phyloP scores from a whole-genome alignment of 192 early-diverging fungal species.

The Rhizophlyctis rosea region DNA sequence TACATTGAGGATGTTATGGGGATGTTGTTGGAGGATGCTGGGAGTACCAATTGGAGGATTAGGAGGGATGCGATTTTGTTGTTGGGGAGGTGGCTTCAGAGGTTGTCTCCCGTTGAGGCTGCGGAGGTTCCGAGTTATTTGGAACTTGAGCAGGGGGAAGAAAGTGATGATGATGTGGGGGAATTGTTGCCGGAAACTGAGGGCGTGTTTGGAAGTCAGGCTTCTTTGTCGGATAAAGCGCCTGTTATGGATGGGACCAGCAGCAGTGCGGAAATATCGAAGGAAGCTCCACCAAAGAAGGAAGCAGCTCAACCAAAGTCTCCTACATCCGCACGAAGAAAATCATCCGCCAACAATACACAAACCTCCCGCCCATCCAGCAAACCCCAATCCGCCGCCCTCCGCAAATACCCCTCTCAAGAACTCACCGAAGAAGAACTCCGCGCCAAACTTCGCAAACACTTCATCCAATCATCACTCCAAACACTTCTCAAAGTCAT shows the following conservation, averaged over 20 bases:
- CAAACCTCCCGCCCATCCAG: conserved; percentile 5
- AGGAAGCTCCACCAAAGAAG: too few species aligned
- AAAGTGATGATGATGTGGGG: too few species aligned
- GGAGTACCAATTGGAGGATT: conserved; percentile 42
- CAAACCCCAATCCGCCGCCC: neutral
- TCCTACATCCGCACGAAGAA: too few species aligned
- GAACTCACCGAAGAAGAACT: conserved; percentile 1
- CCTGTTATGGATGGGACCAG: neutral
- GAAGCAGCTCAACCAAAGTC: too few species aligned
- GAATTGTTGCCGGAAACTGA: too few species aligned
- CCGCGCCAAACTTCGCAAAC: neutral
- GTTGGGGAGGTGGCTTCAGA: conserved; percentile 36
- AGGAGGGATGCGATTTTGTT: conserved; percentile 39
- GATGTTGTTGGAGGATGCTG: conserved; percentile 27
- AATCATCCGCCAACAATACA: too few species aligned
- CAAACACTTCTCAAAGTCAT: conserved; percentile 43
- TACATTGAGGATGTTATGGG: conserved; percentile 33
- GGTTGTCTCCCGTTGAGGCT: conserved; percentile 16
- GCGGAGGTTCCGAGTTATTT: conserved; percentile 1
- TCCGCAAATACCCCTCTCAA: neutral
- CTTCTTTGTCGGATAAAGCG: neutral
- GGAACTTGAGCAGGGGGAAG: neutral
- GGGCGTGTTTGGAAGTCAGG: neutral
- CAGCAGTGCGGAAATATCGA: conserved; percentile 1
- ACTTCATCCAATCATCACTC: conserved; percentile 20